Base-by-base conservation (phyloP, 495 filamentous ascomycete species). In the Collariella sp. region DNA sequence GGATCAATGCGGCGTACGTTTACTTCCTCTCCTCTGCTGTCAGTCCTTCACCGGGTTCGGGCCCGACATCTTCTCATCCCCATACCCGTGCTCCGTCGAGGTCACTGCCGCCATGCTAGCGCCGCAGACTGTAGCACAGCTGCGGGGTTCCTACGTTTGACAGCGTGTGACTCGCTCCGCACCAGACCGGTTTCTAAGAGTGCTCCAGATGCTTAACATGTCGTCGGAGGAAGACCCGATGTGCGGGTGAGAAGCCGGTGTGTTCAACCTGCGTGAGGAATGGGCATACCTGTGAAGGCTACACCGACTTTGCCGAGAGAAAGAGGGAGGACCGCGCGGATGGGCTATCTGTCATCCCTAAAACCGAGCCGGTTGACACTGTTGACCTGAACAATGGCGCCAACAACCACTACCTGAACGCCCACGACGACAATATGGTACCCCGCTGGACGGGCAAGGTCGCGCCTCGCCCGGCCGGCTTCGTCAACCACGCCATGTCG, bases 161-260 rank as follows among this genome's bases (percentile, higher is more conserved):
- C 22, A 29, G 6, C 0, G 54, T 15, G 24, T 31, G 47, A 11
- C 7, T 26, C 31, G 50, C 35, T 38, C 41, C 16, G 13, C 6
- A 2, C 20, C 7, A 43, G 53, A 55, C 26, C 6, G 38, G 40
- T 43, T 64, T 63, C 69, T 70, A 62, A 70, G 52, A 51, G 13
- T 20, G 20, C 47, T 48, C 59, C 60, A 87, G 85, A 59, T 88
- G 87, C 70, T 75, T 83, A 55, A 91, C 86, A 50, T 89, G 86
- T 69, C 83, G 87, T 67, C 88, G 84, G 62, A 79, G 87, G 68
- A 91, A 91, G 71, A 90, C 87, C 52, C 79, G 87, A 67, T 91
- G 87, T 66, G 87, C 85, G 23, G 87, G 87, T 52, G 84, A 88
- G 70, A 81, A 83, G 58, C 84, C 84, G 67, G 76, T 79, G 2